These are phyloP conservation scores for Terana coerulea DNA, from an alignment of 768 basidiomycete species.

Conservation along the genomic window DNA sequence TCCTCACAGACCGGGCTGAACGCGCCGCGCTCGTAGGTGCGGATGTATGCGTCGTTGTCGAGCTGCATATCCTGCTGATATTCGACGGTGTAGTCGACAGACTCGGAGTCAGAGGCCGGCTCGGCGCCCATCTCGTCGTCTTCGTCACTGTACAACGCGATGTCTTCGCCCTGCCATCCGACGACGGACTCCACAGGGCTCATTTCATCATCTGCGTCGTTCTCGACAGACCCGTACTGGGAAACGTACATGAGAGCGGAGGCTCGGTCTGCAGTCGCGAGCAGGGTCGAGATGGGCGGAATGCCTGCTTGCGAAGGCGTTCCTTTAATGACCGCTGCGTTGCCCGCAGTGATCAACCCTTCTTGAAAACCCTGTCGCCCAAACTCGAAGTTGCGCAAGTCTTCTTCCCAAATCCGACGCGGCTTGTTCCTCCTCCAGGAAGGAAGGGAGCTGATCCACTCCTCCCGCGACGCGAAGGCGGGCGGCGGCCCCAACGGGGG, in stretches of 20 bases:
- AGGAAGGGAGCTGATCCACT: conserved; percentile 70
- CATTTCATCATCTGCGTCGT: conserved; percentile 44
- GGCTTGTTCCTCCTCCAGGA: conserved; percentile 69
- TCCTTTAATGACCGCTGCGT: conserved; percentile 85
- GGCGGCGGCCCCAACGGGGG: conserved; percentile 60
- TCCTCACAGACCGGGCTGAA: conserved; percentile 68
- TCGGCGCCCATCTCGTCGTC: conserved; percentile 30
- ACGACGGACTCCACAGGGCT: conserved; percentile 31
- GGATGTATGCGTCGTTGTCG: neutral
- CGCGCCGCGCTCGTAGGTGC: conserved; percentile 33
- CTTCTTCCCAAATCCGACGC: conserved; percentile 64
- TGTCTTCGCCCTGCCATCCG: conserved; percentile 32
- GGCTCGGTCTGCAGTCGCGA: conserved; percentile 14
- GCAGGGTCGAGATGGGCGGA: conserved; percentile 58
- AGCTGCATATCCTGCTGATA: neutral
- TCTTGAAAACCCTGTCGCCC: conserved; percentile 56
- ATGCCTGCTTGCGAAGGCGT: conserved; percentile 77
- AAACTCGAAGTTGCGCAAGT: conserved; percentile 28
- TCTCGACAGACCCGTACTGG: conserved; percentile 22
- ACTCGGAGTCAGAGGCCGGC: conserved; percentile 16
- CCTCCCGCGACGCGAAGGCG: conserved; percentile 61
- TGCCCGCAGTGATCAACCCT: conserved; percentile 75
- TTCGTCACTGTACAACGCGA: conserved; percentile 33
- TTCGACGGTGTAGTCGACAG: conserved; percentile 6
- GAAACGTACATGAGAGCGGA: conserved; percentile 2